Conservation (phyloP, 2,329 filamentous ascomycete genomes). For the Trichophyton simii region DNA sequence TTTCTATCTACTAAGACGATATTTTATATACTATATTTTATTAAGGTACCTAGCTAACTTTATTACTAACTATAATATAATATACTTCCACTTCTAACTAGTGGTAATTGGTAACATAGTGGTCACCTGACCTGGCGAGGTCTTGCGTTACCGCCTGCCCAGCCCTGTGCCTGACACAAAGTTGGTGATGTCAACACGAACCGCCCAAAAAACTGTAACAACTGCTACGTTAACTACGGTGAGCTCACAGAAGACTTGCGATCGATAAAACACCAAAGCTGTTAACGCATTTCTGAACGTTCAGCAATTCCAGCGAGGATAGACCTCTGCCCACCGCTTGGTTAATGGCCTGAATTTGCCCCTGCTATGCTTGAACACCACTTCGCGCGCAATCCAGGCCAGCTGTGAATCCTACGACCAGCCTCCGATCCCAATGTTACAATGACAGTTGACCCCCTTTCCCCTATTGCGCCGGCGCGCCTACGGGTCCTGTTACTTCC, state of each 20-base stretch:
- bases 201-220: neutral
- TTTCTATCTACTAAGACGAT: no score
- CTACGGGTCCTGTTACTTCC: constrained; percentile 79
- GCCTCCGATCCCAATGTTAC: constrained; percentile 37
- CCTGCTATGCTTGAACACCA: neutral
- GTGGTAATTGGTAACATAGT: no score
- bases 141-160: no score
- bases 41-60: no score
- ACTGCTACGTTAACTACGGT: neutral
- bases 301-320: neutral
- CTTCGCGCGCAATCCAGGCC: neutral
- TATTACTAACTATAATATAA: no score
- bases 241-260: neutral
- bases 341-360: neutral
- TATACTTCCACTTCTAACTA: no score
- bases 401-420: neutral
- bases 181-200: neutral
- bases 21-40: no score
- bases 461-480: constrained; percentile 82
- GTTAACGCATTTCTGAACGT: neutral
- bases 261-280: neutral
- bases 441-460: constrained; percentile 81
- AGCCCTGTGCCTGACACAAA: no score
- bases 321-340: no score
- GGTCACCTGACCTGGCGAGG: no score